These are phyloP conservation scores for Knoxia roxburghii DNA, from an alignment of 257 asterid species.

Conservation along the genomic window DNA sequence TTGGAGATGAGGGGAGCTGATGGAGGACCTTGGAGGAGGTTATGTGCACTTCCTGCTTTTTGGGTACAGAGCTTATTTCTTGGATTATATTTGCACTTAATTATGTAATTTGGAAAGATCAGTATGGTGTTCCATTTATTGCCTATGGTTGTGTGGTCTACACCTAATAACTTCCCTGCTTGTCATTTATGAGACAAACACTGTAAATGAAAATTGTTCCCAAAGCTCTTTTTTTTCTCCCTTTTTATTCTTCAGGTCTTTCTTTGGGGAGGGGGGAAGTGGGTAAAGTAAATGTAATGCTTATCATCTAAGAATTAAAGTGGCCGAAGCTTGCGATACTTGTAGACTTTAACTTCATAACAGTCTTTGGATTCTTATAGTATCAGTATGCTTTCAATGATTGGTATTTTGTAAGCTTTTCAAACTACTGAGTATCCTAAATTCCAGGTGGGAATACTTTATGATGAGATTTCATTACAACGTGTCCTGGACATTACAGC, in stretches of 20 bases:
- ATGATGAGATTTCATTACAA: constrained; percentile 81
- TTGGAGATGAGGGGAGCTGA: constrained; percentile 99
- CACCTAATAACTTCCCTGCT: too few species aligned
- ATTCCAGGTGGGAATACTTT: constrained; percentile 84
- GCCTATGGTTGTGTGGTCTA: too few species aligned
- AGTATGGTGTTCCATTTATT: too few species aligned
- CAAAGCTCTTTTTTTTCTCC: not conserved
- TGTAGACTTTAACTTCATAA: not conserved
- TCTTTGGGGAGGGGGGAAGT: not conserved
- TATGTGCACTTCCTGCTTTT: constrained; percentile 94
- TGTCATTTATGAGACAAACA: too few species aligned
- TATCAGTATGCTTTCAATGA: not conserved
- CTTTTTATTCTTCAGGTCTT: not conserved
- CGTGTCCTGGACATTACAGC: constrained; percentile 72
- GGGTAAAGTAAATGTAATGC: not conserved
- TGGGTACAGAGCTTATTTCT: constrained; percentile 49
- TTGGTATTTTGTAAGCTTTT: not conserved
- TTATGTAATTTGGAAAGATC: not conserved
- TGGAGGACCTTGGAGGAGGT: constrained; percentile 99
- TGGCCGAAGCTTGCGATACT: not conserved
- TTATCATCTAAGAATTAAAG: not conserved
- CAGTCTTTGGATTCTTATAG: not conserved
- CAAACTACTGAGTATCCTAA: not conserved
- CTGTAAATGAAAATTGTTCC: not conserved
- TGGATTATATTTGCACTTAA: not conserved